Conservation (phyloP, 2,329 filamentous ascomycete species). For the Amylocarpus encephaloides region DNA sequence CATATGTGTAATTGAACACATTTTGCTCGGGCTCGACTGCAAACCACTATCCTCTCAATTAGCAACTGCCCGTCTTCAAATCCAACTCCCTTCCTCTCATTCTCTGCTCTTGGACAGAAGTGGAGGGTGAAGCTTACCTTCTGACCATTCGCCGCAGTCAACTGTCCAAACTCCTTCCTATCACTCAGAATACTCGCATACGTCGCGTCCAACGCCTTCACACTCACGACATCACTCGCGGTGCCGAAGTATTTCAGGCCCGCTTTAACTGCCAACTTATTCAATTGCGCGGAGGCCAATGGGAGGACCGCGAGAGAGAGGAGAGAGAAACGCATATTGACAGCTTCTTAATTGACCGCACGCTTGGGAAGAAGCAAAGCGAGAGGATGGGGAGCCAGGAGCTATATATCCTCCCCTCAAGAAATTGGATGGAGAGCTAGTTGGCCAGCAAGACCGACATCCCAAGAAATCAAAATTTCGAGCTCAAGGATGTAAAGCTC, state of each 20-base stretch:
- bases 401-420: neutral
- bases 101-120: neutral
- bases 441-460: neutral
- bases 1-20: slow-evolving; percentile 51
- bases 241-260: slow-evolving; percentile 51
- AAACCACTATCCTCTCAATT: slow-evolving; percentile 43
- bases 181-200: slow-evolving; percentile 52
- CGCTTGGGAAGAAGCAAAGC: neutral
- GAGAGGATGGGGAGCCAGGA: neutral
- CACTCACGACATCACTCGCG: slow-evolving; percentile 50
- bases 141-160: slow-evolving; percentile 58
- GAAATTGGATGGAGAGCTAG: too few species aligned
- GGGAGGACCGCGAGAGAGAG: neutral
- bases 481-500: neutral
- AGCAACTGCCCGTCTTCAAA: neutral
- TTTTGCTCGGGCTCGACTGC: slow-evolving; percentile 47
- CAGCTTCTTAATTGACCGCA: neutral
- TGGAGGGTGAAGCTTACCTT: slow-evolving; percentile 31
- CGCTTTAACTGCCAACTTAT: slow-evolving; percentile 48
- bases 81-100: neutral
- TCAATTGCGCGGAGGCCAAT: slow-evolving; percentile 35
- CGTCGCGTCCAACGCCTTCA: slow-evolving; percentile 39
- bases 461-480: neutral
- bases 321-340: neutral
- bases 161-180: slow-evolving; percentile 53